Evolutionary conservation across 352 stramenopile genomes (phyloP), one percentile per base, ranked within the genome.

Genomic region (Phytopythium boreale): DNA sequence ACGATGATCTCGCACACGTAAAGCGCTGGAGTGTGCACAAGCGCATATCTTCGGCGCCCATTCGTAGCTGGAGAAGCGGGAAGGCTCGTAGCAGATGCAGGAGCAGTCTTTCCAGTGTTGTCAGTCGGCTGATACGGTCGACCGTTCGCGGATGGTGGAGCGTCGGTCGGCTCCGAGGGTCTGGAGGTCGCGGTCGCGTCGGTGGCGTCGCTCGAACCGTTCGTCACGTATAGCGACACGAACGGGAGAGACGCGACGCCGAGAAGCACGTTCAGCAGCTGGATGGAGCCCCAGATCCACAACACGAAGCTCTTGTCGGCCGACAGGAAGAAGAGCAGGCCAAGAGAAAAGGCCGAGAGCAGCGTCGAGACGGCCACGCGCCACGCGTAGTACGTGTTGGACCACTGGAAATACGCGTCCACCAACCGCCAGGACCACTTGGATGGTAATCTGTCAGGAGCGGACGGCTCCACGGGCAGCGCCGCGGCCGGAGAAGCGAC

Each of bases 381-480:
- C 60, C 78, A 82, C 14, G 80, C 78, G 68, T 88, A 89, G 79
- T 89, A 89, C 61, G 82, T 84, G 69, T 91, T 91, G 52, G 77
- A 75, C 69, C 78, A 79, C 64, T 87, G 80, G 34, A 89, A 68
- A 50, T 71, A 69, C 36, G 74, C 70, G 71, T 88, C 80, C 11
- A 76, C 39, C 34, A 76, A 72, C 6, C 58, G 64, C 80, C 72
- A 82, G 36, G 53, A 61, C 27, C 61, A 14, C 46, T 26, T 52
- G 19, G 2, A 14, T 1, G 47, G 27, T 6, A 14, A 4, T 11
- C 24, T 31, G 15, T 11, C 22, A 24, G 47, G 19, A 15, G 22
- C 22, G 17, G 59, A 22, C 19, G 46, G 31, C 19, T 44, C 59
- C 29, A 15, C 7, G 8, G 56, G 37, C 11, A 17, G 20, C 36